phyloP scores from a whole-genome alignment of 805 yeast genomes.

The Teunomyces pallodes region DNA sequence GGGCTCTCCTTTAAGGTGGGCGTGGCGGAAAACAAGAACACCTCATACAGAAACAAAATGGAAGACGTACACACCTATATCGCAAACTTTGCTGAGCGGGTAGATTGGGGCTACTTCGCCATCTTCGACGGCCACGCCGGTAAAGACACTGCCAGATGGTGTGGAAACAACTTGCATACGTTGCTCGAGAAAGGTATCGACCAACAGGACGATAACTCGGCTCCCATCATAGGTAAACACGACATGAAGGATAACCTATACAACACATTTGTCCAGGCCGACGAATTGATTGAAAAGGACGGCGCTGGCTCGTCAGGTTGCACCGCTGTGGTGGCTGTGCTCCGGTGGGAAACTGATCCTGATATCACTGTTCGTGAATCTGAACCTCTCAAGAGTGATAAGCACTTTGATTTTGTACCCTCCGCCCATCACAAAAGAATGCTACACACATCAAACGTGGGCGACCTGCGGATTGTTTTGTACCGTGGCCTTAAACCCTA shows the following conservation, averaged over 20 bases:
- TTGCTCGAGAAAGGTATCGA: slow-evolving; percentile 57
- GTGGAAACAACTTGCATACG: slow-evolving; percentile 81
- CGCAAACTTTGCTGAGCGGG: slow-evolving; percentile 85
- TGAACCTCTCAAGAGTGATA: slow-evolving; percentile 6
- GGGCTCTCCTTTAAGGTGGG: slow-evolving; percentile 79
- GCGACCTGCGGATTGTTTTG: slow-evolving; percentile 84
- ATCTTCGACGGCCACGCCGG: slow-evolving; percentile 98
- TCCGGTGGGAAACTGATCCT: slow-evolving; percentile 68
- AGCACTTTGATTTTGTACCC: slow-evolving; percentile 49
- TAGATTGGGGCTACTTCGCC: slow-evolving; percentile 95
- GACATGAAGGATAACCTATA: slow-evolving; percentile 68
- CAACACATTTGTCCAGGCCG: slow-evolving; percentile 73
- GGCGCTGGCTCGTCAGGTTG: slow-evolving; percentile 80
- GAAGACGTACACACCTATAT: slow-evolving; percentile 95
- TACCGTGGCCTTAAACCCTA: slow-evolving; percentile 72
- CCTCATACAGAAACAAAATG: slow-evolving; percentile 81
- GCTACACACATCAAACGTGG: slow-evolving; percentile 92
- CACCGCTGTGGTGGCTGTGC: slow-evolving; percentile 91
- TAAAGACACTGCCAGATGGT: slow-evolving; percentile 87
- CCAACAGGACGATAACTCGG: slow-evolving; percentile 10
- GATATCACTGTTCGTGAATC: neutral
- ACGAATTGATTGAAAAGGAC: slow-evolving; percentile 57
- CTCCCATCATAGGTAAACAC: slow-evolving; percentile 17
- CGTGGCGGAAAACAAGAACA: slow-evolving; percentile 85
- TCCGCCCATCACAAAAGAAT: slow-evolving; percentile 56